Conservation (phyloP, 2,329 filamentous ascomycete species). For the Colletotrichum costaricense region DNA sequence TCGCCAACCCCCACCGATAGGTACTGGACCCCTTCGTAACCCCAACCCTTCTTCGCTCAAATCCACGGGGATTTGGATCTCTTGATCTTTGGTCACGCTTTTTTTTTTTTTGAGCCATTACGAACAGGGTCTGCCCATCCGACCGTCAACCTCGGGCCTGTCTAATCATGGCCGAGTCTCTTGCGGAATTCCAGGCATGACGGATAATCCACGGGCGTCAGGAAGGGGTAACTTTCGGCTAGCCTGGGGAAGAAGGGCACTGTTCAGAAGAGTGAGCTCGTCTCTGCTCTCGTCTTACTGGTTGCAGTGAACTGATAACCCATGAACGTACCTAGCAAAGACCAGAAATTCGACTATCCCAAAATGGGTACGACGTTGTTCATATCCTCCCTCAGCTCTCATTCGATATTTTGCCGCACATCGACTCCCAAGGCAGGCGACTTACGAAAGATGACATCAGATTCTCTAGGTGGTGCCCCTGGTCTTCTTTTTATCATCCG, state of each 20-base stretch:
- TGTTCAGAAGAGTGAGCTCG: neutral
- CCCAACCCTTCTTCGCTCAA: neutral
- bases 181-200: neutral
- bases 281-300: neutral
- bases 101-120: neutral
- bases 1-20: neutral
- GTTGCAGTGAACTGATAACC: neutral
- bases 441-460: conserved; percentile 19
- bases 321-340: neutral
- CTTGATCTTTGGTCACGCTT: neutral
- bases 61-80: neutral
- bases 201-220: neutral
- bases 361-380: neutral
- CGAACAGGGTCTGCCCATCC: neutral
- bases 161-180: neutral
- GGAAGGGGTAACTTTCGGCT: neutral
- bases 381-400: neutral
- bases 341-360: neutral
- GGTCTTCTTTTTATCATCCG: neutral
- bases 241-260: neutral
- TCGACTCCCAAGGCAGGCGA: conserved; percentile 1
- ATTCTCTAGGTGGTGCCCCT: conserved; percentile 7
- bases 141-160: neutral
- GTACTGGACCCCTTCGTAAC: neutral
- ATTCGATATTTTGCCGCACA: conserved; percentile 1